Conservation (phyloP, 192 early-diverging fungal genomes). For the Paraglomus occultum region DNA sequence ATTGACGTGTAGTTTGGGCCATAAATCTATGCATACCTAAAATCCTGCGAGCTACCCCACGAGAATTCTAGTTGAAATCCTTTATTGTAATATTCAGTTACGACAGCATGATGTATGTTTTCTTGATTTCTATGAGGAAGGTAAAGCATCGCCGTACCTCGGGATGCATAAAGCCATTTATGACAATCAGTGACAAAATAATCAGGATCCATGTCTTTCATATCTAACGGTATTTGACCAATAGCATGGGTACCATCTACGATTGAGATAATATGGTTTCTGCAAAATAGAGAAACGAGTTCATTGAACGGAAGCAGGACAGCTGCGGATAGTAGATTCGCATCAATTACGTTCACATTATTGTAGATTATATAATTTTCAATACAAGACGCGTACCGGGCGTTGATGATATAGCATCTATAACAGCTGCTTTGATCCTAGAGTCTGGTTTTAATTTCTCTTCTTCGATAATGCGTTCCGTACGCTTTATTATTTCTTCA, state of each 20-base stretch:
- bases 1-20: too few species aligned
- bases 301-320: constrained; percentile 46
- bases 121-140: constrained; percentile 50
- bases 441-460: constrained; percentile 26
- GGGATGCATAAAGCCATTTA: constrained; percentile 65
- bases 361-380: not conserved
- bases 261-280: constrained; percentile 52
- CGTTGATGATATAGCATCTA: constrained; percentile 53
- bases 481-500: constrained; percentile 32
- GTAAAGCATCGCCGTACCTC: constrained; percentile 55
- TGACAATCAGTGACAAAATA: constrained; percentile 69
- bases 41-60: constrained; percentile 51
- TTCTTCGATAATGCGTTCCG: constrained; percentile 36
- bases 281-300: constrained; percentile 34
- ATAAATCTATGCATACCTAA: constrained; percentile 8
- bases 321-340: constrained; percentile 52
- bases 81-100: constrained; percentile 39
- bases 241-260: constrained; percentile 70
- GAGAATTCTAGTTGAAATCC: constrained; percentile 47
- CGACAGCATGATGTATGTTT: constrained; percentile 45
- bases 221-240: constrained; percentile 61
- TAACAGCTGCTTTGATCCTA: constrained; percentile 40
- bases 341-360: too few species aligned
- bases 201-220: constrained; percentile 55
- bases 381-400: constrained; percentile 36